These are phyloP conservation scores for Phytopythium ostracodes DNA, from an alignment of 352 stramenopile genomes.

Conservation along the genomic window DNA sequence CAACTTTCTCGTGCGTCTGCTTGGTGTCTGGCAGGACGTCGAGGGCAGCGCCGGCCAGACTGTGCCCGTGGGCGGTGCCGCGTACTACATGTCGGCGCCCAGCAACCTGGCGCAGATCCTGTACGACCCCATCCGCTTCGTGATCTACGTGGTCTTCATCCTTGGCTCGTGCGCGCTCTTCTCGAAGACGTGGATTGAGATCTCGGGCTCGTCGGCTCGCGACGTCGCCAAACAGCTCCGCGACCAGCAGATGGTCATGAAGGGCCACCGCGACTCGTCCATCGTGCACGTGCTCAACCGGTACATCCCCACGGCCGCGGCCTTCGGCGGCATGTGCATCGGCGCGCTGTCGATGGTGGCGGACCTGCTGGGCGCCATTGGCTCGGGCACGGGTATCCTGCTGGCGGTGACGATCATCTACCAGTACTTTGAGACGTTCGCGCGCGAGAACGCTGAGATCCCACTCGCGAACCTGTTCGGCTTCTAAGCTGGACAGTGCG, in stretches of 20 bases:
- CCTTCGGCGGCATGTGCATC: slow-evolving; percentile 99
- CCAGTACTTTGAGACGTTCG: slow-evolving; percentile 98
- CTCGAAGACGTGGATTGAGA: slow-evolving; percentile 99
- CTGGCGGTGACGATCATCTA: slow-evolving; percentile 99
- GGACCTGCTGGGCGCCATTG: slow-evolving; percentile 98
- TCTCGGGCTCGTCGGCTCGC: slow-evolving; percentile 95
- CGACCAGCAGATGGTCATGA: slow-evolving; percentile 99
- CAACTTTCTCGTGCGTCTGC: slow-evolving; percentile 97
- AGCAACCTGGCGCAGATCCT: slow-evolving; percentile 95
- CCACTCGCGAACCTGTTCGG: slow-evolving; percentile 76
- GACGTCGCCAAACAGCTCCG: slow-evolving; percentile 99
- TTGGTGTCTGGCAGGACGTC: slow-evolving; percentile 98
- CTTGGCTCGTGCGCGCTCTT: slow-evolving; percentile 98
- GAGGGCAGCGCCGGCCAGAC: slow-evolving; percentile 91
- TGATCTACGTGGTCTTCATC: slow-evolving; percentile 99
- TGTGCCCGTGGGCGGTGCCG: slow-evolving; percentile 95
- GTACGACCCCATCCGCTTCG: slow-evolving; percentile 97
- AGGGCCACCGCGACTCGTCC: slow-evolving; percentile 96
- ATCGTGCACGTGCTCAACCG: slow-evolving; percentile 98
- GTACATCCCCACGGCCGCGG: slow-evolving; percentile 98
- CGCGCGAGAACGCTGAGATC: slow-evolving; percentile 90
- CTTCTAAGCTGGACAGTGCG: slow-evolving; percentile 47
- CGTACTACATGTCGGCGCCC: slow-evolving; percentile 98
- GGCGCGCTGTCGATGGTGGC: slow-evolving; percentile 97
- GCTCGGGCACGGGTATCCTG: slow-evolving; percentile 98